Evolutionary conservation across 306 rosid species (phyloP).

Genomic region (apple (Malus domestica)): ASM211411v1 NC_041791.1:14128001-14128500

Average conservation of each 20-base stretch:
- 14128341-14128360: neutral
- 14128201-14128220: neutral
- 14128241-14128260: neutral
- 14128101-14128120: neutral
- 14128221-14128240: neutral
- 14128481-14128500: too few relatives aligned
- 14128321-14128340: neutral
- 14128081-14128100: conserved; percentile 10
- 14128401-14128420: neutral
- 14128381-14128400: neutral
- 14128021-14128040: neutral
- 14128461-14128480: too few relatives aligned
- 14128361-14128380: neutral
- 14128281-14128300: neutral
- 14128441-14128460: too few relatives aligned
- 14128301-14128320: neutral
- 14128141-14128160: neutral
- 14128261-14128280: neutral
- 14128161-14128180: neutral
- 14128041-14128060: neutral
- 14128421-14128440: neutral
- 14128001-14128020: neutral
- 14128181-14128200: neutral
- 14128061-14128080: conserved; percentile 10
- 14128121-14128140: neutral